Evolutionary conservation across 352 stramenopile species (phyloP), one percentile per base, ranked within the genome.

Genomic region (Elongisporangium senticosum): DNA sequence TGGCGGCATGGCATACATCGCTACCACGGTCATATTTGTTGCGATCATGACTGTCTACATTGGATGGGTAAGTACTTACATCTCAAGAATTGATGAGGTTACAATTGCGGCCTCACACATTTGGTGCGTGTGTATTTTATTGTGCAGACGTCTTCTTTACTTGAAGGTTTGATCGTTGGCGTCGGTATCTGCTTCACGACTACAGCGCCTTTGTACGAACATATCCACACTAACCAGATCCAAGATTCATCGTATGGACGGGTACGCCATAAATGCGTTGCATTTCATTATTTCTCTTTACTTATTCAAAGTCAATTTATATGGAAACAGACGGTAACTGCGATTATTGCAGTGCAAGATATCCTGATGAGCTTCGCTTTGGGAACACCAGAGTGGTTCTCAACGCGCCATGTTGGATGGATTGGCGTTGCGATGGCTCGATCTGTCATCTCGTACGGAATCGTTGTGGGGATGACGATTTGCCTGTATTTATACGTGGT

Each of bases 351-450:
- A 5, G 77, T 93, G 3, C 85, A 95, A 64, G 85, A 95, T 57
- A 64, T 90, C 14, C 65, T 95, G 10, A 95, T 95, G 85, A 95
- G 85, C 47, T 95, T 95, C 67, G 84, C 82, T 15, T 58, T 95
- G 3, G 85, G 83, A 13, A 92, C 85, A 0, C 85, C 85, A 0
- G 85, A 95, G 64, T 95, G 85, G 85, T 95, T 95, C 61, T 87
- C 84, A 0, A 75, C 80, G 0, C 79, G 78, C 24, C 90, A 82
- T 0, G 69, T 87, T 40, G 73, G 79, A 10, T 90, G 78, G 68
- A 86, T 93, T 23, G 78, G 81, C 40, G 61, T 95, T 10, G 79
- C 83, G 0, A 85, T 87, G 48, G 39, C 90, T 26, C 83, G 79
- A 4, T 87, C 81, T 0, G 62, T 93, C 40, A 68, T 95, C 11